These are phyloP conservation scores for Linnemannia exigua DNA, from an alignment of 192 early-diverging fungal genomes.

Conservation along the genomic window DNA sequence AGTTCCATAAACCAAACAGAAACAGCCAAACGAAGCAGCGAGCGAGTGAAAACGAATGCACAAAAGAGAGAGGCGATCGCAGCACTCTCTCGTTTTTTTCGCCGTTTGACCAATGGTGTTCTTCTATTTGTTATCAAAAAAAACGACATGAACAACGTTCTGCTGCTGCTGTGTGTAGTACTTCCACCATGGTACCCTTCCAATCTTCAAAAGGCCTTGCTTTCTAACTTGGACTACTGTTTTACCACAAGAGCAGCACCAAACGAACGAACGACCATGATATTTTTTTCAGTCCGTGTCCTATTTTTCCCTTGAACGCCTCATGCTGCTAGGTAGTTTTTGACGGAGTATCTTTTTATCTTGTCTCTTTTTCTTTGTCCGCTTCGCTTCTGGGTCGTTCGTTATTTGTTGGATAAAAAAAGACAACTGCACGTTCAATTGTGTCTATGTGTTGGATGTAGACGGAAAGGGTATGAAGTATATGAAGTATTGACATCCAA, in stretches of 20 bases:
- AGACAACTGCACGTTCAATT: background rate
- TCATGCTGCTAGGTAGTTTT: background rate
- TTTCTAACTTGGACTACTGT: background rate
- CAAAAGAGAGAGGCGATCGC: background rate
- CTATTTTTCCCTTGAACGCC: background rate
- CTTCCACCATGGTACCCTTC: background rate
- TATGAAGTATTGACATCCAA: no score
- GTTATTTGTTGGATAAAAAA: background rate
- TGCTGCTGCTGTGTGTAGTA: background rate
- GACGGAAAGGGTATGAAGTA: no score
- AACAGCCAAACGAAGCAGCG: background rate
- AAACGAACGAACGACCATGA: background rate
- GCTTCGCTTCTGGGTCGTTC: background rate
- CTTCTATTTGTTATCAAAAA: background rate
- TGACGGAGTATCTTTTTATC: background rate
- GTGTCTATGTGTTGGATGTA: no score
- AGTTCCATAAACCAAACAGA: background rate
- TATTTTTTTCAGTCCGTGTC: background rate
- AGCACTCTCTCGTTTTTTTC: no score
- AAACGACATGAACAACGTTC: background rate
- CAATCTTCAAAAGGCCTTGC: background rate
- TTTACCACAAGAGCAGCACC: background rate
- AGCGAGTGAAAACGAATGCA: background rate
- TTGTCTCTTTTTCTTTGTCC: background rate
- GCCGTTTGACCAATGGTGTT: background rate